Evolutionary conservation across 2,329 filamentous ascomycete genomes (phyloP), one percentile per base, ranked within the genome.

Genomic region (Fusarium euwallaceae): DNA sequence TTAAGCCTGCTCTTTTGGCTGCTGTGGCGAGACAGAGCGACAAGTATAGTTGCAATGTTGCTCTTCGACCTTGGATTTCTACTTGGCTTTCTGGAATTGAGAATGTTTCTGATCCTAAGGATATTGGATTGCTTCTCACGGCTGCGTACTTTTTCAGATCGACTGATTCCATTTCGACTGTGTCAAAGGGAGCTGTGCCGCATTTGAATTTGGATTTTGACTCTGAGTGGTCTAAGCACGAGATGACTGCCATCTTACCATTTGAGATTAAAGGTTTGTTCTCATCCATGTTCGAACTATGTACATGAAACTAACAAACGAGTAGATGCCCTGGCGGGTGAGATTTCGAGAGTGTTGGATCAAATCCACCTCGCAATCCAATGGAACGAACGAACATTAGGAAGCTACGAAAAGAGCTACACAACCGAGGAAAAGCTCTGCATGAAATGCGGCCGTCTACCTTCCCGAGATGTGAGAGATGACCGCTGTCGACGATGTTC

Each of bases 41-140:
- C 51, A 64, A 64, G 48, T 64, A 64, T 27, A 55, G 27, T n/a
- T 64, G 61, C 48, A 64, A 64, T 4, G 36, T 29, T 11, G 61
- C 61, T 4, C 16, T 64, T 4, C 6, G 45, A 4, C 61, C 61
- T 5, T 64, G 61, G 61, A 58, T 58, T 14, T 58, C 61, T 3
- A 64, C 36, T 6, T 64, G 61, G 61, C 4, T 64, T 4, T 64
- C 61, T 2, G 51, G 34, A 8, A 64, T 64, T 6, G 36, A 64
- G 6, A 20, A 6, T 16, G 61, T 43, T 6, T 41, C 61, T 14
- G 61, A 64, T 16, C 48, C 48, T 2, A 32, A 58, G 5, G 48
- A 64, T 14, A 32, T 58, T 17, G 48, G 61, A 10, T 14, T 64
- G 4, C 27, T 64, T 16, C 61, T 64, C n/a, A 64, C 61, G 11